Evolutionary conservation across 208 protist species (phyloP).

Genomic region (Leishmania aethiopica): DNA sequence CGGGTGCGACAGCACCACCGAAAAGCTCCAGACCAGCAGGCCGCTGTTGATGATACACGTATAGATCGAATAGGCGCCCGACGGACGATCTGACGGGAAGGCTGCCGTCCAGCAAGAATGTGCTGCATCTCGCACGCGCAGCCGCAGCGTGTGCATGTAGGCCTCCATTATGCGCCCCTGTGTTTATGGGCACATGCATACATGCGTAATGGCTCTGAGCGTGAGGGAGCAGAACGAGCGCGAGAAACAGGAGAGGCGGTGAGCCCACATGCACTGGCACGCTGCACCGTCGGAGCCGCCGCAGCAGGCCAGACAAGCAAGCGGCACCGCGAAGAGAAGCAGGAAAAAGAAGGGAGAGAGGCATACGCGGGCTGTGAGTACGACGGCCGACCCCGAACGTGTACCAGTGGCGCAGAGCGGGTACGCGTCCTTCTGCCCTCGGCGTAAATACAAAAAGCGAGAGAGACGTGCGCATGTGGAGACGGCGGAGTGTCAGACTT

Average conservation of each 20-base stretch:
- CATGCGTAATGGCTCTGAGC: neutral
- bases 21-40: conserved; percentile 55
- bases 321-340: neutral
- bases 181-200: neutral
- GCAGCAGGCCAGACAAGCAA: neutral
- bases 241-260: neutral
- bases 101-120: conserved; percentile 22
- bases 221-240: neutral
- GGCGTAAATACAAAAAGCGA: neutral
- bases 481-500: neutral
- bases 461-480: neutral
- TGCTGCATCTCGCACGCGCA: conserved; percentile 29
- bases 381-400: neutral
- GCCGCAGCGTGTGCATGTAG: conserved; percentile 23
- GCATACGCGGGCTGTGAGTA: neutral
- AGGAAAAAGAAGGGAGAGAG: neutral
- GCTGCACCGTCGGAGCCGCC: too few relatives aligned
- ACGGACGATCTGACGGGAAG: conserved; percentile 74
- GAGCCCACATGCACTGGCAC: too few relatives aligned
- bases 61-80: conserved; percentile 57
- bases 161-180: conserved; percentile 15
- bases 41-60: conserved; percentile 51
- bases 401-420: neutral
- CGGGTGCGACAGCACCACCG: conserved; percentile 29
- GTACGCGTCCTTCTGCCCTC: too few relatives aligned